A percentile compares a stretch with the other conserved stretches of the same genome.
These are phyloP conservation scores for Pyrenula massariospora DNA, from an alignment of 495 filamentous ascomycete species.

Conservation along the genomic window DNA sequence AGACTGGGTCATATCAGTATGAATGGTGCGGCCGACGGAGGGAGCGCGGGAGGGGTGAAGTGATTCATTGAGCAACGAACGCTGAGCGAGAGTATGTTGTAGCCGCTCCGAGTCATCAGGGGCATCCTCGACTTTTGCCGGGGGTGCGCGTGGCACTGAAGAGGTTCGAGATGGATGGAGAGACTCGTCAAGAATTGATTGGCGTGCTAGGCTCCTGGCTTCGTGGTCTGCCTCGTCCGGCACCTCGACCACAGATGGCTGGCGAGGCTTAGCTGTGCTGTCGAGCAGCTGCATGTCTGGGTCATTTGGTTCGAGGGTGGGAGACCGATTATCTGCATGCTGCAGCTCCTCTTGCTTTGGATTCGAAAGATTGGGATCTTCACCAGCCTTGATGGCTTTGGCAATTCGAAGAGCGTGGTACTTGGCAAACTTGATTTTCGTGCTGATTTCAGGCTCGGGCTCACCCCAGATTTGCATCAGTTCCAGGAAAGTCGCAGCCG, in stretches of 20 bases:
- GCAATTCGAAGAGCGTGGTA: slow-evolving; percentile 87
- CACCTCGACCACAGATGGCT: slow-evolving; percentile 47
- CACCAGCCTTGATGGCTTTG: slow-evolving; percentile 81
- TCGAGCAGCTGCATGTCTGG: slow-evolving; percentile 48
- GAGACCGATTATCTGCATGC: slow-evolving; percentile 33
- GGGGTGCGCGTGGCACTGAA: slow-evolving; percentile 20
- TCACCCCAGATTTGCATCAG: slow-evolving; percentile 72
- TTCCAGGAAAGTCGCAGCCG: slow-evolving; percentile 85
- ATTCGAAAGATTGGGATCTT: slow-evolving; percentile 86
- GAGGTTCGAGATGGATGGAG: slow-evolving; percentile 37
- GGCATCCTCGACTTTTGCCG: slow-evolving; percentile 22
- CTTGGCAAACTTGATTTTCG: slow-evolving; percentile 91
- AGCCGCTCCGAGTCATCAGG: slow-evolving; percentile 34
- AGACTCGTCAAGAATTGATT: slow-evolving; percentile 34
- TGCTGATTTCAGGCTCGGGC: slow-evolving; percentile 61
- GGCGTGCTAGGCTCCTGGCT: slow-evolving; percentile 19
- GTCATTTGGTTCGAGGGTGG: slow-evolving; percentile 43
- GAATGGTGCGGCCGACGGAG: slow-evolving; percentile 20
- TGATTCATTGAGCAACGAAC: slow-evolving; percentile 33
- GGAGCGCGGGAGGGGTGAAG: slow-evolving; percentile 38
- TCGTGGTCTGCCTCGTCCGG: slow-evolving; percentile 33
- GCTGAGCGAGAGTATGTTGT: slow-evolving; percentile 19
- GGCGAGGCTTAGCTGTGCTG: slow-evolving; percentile 23
- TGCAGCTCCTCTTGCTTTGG: slow-evolving; percentile 41
- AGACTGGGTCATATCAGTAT: slow-evolving; percentile 14